phyloP scores from a whole-genome alignment of 2,329 filamentous ascomycete species.

The Pezicula rhizophila region DNA sequence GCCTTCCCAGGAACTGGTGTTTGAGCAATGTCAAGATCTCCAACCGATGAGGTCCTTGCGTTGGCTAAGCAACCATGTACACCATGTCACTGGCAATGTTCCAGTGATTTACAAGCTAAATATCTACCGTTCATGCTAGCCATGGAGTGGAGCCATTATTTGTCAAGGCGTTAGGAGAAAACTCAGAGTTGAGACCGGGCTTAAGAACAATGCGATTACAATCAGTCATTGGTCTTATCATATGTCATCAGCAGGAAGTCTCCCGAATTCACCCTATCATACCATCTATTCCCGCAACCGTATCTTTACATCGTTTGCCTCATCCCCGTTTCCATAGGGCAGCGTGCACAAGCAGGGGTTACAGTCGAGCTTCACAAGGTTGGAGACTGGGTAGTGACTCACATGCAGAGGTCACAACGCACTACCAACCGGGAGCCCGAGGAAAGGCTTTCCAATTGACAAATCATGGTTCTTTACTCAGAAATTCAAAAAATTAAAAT shows the following conservation, averaged over 20 bases:
- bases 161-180: not conserved
- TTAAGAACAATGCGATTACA: too few species aligned
- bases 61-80: not conserved
- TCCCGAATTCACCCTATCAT: too few species aligned
- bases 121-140: not conserved
- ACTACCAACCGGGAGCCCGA: not conserved
- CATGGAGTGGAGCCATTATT: too few species aligned
- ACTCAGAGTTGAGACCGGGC: not conserved
- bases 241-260: too few species aligned
- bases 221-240: too few species aligned
- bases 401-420: not conserved
- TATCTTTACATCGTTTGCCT: too few species aligned
- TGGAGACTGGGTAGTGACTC: too few species aligned
- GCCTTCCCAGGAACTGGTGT: slow-evolving; percentile 89
- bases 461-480: slow-evolving; percentile 5
- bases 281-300: too few species aligned
- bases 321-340: not conserved
- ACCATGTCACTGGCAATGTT: not conserved
- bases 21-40: slow-evolving; percentile 26
- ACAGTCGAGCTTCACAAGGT: too few species aligned
- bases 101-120: not conserved
- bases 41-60: not conserved
- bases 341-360: too few species aligned
- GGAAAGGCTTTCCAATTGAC: slow-evolving; percentile 9
- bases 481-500: too few species aligned